phyloP scores from a whole-genome alignment of 257 asterid genomes.

The Solanum tarapatanum region DNA sequence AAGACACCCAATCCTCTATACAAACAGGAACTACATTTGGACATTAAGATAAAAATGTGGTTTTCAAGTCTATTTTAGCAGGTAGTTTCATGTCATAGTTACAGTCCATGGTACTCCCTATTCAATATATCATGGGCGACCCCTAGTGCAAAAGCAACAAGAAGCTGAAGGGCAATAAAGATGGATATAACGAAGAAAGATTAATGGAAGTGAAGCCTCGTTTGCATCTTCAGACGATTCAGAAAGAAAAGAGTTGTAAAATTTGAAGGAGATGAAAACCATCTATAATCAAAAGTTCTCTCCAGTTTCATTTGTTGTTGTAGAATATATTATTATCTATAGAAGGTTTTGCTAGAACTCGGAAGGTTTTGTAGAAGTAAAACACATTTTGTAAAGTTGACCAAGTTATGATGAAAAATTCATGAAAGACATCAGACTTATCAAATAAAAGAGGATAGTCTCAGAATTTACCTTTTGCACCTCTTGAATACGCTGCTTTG shows the following conservation, averaged over 20 bases:
- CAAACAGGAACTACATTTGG: neutral
- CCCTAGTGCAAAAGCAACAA: neutral
- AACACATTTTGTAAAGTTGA: neutral
- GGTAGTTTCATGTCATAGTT: neutral
- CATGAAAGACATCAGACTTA: neutral
- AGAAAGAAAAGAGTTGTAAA: neutral
- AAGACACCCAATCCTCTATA: neutral
- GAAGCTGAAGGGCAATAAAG: neutral
- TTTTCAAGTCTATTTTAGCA: neutral
- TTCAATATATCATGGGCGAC: neutral
- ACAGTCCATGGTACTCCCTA: neutral
- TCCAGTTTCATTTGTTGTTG: neutral
- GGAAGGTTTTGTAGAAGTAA: neutral
- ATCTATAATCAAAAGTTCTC: neutral
- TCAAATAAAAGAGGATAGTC: neutral
- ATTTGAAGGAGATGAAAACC: neutral
- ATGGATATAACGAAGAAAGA: neutral
- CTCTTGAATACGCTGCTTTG: conserved; percentile 98
- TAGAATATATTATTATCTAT: neutral
- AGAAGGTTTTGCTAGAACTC: neutral
- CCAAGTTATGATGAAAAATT: neutral
- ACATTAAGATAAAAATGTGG: neutral
- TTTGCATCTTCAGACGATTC: neutral
- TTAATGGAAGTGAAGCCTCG: neutral
- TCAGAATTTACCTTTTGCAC: conserved; percentile 71